Percentiles rank a stretch among this genome's conserved stretches.
phyloP scores from a whole-genome alignment of 129 eudicot species.

The Tagetes erecta region DNA sequence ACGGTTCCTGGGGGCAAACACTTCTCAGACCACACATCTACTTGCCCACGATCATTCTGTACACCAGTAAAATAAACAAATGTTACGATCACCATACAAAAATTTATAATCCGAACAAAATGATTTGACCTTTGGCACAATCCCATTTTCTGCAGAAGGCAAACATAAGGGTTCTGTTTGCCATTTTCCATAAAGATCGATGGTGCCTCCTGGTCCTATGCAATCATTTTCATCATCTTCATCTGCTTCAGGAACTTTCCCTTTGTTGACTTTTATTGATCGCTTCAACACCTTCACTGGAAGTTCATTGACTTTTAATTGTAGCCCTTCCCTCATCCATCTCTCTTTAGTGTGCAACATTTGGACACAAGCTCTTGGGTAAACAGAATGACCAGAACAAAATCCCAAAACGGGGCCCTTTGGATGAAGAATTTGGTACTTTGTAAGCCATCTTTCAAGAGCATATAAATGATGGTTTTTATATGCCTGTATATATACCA shows the following conservation, averaged over 20 bases:
- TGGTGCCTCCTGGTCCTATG: constrained; percentile 45
- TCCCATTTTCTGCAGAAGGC: constrained; percentile 80
- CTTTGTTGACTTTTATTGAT: constrained; percentile 49
- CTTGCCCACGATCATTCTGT: constrained; percentile 96
- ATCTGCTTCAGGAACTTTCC: constrained; percentile 44
- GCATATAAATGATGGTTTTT: constrained; percentile 75
- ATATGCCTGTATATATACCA: constrained; percentile 59
- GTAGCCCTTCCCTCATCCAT: constrained; percentile 90
- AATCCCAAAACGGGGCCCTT: constrained; percentile 85
- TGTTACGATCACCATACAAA: constrained; percentile 3
- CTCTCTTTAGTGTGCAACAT: constrained; percentile 75
- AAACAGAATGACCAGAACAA: constrained; percentile 85
- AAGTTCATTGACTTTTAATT: constrained; percentile 65
- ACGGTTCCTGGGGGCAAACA: constrained; percentile 98
- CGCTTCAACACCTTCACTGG: constrained; percentile 78
- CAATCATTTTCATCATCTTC: constrained; percentile 52
- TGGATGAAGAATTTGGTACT: constrained; percentile 81
- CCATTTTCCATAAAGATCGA: constrained; percentile 83
- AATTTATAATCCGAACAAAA: background rate
- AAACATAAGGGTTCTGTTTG: constrained; percentile 80
- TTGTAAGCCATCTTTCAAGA: constrained; percentile 91
- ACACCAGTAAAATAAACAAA: background rate
- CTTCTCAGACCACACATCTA: constrained; percentile 95
- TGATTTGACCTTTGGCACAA: constrained; percentile 73
- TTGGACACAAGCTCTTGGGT: constrained; percentile 90